These are phyloP conservation scores for Boletus sp. DNA, from an alignment of 768 basidiomycete species.

Conservation along the genomic window DNA sequence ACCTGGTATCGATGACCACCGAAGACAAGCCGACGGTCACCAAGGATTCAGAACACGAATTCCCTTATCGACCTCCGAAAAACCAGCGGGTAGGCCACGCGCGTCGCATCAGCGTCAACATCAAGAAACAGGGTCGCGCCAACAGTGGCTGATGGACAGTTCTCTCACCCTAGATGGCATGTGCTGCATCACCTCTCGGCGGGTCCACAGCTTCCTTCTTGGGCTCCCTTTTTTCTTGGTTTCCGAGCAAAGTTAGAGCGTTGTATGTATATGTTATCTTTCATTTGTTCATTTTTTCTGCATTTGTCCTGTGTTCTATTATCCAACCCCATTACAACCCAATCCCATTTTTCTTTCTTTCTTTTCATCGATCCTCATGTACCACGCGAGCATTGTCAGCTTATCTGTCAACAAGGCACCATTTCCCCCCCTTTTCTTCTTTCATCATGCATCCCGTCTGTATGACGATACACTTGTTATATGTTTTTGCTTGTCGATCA, in stretches of 20 bases:
- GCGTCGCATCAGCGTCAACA: constrained; percentile 37
- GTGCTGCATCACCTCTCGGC: background rate
- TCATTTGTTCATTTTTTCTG: background rate
- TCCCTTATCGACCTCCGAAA: constrained; percentile 34
- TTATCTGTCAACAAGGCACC: background rate
- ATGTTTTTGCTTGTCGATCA: background rate
- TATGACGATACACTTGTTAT: background rate
- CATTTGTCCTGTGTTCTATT: constrained; percentile 4
- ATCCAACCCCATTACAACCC: background rate
- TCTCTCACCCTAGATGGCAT: background rate
- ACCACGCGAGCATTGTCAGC: background rate
- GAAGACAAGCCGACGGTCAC: background rate
- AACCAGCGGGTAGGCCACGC: constrained; percentile 36
- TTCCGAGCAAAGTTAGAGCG: background rate
- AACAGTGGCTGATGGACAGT: constrained; percentile 8
- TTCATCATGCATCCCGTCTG: background rate
- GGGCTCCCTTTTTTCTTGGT: background rate
- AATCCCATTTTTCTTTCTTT: background rate
- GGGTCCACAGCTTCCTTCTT: background rate
- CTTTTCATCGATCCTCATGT: background rate
- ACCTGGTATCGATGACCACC: background rate
- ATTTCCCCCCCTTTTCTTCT: background rate
- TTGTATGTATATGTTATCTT: constrained; percentile 3
- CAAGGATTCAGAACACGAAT: constrained; percentile 13
- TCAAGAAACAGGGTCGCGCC: constrained; percentile 26